A percentile compares a stretch with the other conserved stretches of the same genome.
Conservation (phyloP, 2,329 filamentous ascomycete species). For the Xylaria sp. region DNA sequence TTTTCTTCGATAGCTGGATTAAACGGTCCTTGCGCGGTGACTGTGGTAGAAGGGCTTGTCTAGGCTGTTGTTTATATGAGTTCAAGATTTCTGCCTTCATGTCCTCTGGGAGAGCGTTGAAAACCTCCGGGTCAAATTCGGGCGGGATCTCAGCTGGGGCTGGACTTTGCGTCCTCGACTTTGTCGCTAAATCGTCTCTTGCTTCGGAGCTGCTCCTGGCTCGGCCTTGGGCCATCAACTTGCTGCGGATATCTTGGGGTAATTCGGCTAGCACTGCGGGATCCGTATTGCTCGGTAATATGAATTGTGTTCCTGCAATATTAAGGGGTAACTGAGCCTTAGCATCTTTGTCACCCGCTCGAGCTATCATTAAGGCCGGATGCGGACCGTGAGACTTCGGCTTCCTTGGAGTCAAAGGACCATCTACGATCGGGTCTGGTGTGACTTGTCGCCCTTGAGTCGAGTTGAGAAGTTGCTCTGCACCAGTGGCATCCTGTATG, state of each 20-base stretch:
- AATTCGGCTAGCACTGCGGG: slow-evolving; percentile 84
- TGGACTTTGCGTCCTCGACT: slow-evolving; percentile 55
- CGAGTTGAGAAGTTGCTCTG: slow-evolving; percentile 50
- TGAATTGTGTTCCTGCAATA: slow-evolving; percentile 87
- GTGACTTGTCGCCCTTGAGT: slow-evolving; percentile 49
- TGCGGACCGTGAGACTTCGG: slow-evolving; percentile 58
- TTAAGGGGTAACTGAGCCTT: slow-evolving; percentile 78
- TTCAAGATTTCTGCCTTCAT: slow-evolving; percentile 85
- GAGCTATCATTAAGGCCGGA: slow-evolving; percentile 64
- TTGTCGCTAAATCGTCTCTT: slow-evolving; percentile 48
- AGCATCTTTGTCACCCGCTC: slow-evolving; percentile 61
- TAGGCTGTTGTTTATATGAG: slow-evolving; percentile 66
- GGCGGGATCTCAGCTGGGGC: slow-evolving; percentile 65
- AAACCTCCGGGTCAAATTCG: slow-evolving; percentile 85
- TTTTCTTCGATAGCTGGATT: slow-evolving; percentile 62
- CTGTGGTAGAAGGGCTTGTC: slow-evolving; percentile 55
- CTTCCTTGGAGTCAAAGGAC: slow-evolving; percentile 64
- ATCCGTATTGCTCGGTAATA: slow-evolving; percentile 86
- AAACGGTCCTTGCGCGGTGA: slow-evolving; percentile 68
- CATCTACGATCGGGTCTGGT: slow-evolving; percentile 66
- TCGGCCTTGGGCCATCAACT: slow-evolving; percentile 71
- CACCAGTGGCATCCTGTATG: slow-evolving; percentile 62
- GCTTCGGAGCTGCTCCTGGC: slow-evolving; percentile 43
- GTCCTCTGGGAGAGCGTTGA: slow-evolving; percentile 84
- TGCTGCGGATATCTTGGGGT: slow-evolving; percentile 82